These are phyloP conservation scores for Oxalis stricta DNA, from an alignment of 441 rosid species.

Conservation along the genomic window DNA sequence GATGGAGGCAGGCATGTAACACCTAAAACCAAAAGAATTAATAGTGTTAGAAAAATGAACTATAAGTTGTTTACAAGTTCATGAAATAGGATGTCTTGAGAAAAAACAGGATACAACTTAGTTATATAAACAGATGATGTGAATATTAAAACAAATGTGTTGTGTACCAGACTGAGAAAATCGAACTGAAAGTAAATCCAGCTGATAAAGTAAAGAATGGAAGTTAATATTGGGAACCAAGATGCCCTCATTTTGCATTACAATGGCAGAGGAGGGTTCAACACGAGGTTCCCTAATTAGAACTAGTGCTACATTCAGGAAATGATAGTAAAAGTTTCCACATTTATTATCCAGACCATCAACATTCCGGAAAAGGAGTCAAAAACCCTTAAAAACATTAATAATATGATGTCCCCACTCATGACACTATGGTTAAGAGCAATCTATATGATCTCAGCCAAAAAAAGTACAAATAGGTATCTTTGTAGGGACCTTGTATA, in stretches of 20 bases:
- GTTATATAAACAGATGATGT: too few species aligned
- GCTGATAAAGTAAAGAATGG: slow-evolving; percentile 23
- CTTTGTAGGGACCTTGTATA: slow-evolving; percentile 23
- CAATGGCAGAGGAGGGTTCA: slow-evolving; percentile 23
- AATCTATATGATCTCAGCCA: slow-evolving; percentile 9
- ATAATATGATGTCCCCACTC: slow-evolving; percentile 8
- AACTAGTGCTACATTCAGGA: background rate
- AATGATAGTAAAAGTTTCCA: too few species aligned
- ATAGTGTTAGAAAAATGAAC: background rate
- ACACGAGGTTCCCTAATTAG: slow-evolving; percentile 14
- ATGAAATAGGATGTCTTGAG: too few species aligned
- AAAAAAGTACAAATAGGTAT: slow-evolving; percentile 21
- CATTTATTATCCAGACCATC: too few species aligned
- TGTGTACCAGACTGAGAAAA: slow-evolving; percentile 21
- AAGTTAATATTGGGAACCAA: slow-evolving; percentile 15
- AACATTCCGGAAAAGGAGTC: too few species aligned
- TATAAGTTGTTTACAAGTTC: too few species aligned
- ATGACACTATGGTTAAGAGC: slow-evolving; percentile 28
- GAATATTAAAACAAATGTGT: background rate
- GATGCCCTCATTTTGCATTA: slow-evolving; percentile 20
- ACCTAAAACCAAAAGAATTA: slow-evolving; percentile 15
- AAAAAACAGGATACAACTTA: too few species aligned
- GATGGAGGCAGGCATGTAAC: slow-evolving; percentile 58
- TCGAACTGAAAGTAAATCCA: slow-evolving; percentile 21
- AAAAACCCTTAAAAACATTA: too few species aligned